These are phyloP conservation scores for Trichosanthes cucumerina DNA, from an alignment of 306 rosid genomes.

Conservation along the genomic window DNA sequence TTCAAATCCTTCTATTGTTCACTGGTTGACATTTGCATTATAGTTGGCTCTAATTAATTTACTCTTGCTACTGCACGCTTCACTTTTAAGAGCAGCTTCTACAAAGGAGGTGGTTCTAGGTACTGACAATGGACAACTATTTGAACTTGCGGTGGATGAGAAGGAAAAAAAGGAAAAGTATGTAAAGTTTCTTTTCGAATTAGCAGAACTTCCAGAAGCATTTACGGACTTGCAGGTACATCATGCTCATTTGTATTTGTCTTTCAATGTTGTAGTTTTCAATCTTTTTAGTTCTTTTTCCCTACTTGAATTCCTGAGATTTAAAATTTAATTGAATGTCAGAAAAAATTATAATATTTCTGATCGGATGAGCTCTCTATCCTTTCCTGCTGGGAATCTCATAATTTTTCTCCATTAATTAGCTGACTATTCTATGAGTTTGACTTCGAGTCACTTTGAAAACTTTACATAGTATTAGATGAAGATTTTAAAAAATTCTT, in stretches of 20 bases:
- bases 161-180: slow-evolving; percentile 94
- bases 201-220: slow-evolving; percentile 71
- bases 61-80: neutral
- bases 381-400: neutral
- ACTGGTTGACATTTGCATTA: slow-evolving; percentile 1
- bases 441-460: neutral
- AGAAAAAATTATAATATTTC: neutral
- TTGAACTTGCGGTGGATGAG: slow-evolving; percentile 86
- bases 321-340: neutral
- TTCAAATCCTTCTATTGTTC: slow-evolving; percentile 6
- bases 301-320: neutral
- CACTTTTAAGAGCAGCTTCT: slow-evolving; percentile 39
- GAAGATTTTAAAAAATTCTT: neutral
- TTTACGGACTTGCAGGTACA: slow-evolving; percentile 78
- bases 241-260: slow-evolving; percentile 5
- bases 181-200: slow-evolving; percentile 57
- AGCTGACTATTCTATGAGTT: neutral
- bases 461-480: neutral
- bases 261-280: neutral
- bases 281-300: neutral
- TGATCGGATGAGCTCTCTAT: neutral
- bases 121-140: slow-evolving; percentile 77
- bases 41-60: neutral
- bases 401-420: neutral
- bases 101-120: slow-evolving; percentile 89